phyloP scores from a whole-genome alignment of 257 asterid genomes.

The Ajuga chamaepitys region DNA sequence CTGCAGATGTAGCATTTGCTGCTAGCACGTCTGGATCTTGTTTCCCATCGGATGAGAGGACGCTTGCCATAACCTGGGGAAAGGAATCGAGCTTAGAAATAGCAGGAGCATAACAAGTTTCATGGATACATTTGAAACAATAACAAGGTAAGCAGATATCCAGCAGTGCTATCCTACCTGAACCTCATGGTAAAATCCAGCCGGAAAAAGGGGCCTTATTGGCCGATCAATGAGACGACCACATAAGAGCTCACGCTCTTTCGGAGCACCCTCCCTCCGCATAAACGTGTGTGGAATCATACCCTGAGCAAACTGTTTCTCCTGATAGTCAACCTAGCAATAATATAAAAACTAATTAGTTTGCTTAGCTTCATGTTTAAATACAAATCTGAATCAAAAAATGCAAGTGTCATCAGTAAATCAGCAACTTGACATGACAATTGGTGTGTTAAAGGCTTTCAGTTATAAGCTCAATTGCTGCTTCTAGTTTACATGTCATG shows the following conservation, averaged over 20 bases:
- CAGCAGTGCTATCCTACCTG: slow-evolving; percentile 47
- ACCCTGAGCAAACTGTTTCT: slow-evolving; percentile 94
- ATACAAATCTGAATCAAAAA: neutral
- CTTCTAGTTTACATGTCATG: neutral
- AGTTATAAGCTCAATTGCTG: neutral
- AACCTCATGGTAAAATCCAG: slow-evolving; percentile 93
- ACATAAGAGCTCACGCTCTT: slow-evolving; percentile 90
- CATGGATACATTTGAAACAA: too few relatives aligned
- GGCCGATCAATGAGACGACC: slow-evolving; percentile 97
- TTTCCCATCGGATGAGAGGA: slow-evolving; percentile 88
- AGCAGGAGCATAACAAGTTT: neutral
- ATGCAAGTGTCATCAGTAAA: neutral
- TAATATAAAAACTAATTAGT: slow-evolving; percentile 7
- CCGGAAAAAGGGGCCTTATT: slow-evolving; percentile 87
- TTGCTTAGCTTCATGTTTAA: neutral
- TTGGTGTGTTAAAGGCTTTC: neutral
- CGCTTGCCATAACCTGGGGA: slow-evolving; percentile 73
- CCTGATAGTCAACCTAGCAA: slow-evolving; percentile 89
- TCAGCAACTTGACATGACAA: neutral
- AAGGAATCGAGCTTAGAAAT: neutral
- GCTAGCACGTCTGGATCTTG: slow-evolving; percentile 99
- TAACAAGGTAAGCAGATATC: neutral
- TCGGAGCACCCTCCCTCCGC: slow-evolving; percentile 99
- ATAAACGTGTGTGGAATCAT: slow-evolving; percentile 77
- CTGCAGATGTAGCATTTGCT: slow-evolving; percentile 95